Percentiles rank a stretch among this genome's conserved stretches.
Conservation (phyloP, 1,284 basidiomycete species). For the Malassezia obtusa region DNA sequence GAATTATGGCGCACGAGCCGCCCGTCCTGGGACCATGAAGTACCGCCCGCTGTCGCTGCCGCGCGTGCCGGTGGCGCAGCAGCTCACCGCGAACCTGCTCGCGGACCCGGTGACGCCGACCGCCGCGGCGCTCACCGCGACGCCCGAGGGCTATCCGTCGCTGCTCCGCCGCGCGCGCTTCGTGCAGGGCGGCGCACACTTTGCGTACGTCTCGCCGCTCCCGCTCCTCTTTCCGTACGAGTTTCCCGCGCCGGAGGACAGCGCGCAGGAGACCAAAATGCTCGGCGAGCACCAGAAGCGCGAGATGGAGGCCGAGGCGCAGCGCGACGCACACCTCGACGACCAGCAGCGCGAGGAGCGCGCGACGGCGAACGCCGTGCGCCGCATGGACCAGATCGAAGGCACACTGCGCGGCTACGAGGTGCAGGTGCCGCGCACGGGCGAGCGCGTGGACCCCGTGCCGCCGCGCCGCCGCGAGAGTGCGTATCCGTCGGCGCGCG, state of each 20-base stretch:
- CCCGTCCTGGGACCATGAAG: not conserved
- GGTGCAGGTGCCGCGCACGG: slow-evolving; percentile 18
- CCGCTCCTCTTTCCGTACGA: slow-evolving; percentile 76
- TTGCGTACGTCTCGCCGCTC: slow-evolving; percentile 71
- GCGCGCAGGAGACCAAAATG: slow-evolving; percentile 13
- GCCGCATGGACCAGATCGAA: slow-evolving; percentile 37
- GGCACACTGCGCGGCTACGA: slow-evolving; percentile 30
- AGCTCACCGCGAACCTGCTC: slow-evolving; percentile 62
- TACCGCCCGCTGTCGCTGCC: slow-evolving; percentile 52
- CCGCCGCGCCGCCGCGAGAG: slow-evolving; percentile 12
- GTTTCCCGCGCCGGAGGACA: slow-evolving; percentile 51
- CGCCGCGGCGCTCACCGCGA: slow-evolving; percentile 54
- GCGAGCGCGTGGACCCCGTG: not conserved
- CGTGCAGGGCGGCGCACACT: slow-evolving; percentile 60
- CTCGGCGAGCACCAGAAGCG: slow-evolving; percentile 21
- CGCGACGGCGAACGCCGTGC: slow-evolving; percentile 18
- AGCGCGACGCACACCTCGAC: slow-evolving; percentile 16
- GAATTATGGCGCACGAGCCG: not conserved
- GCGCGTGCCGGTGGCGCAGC: slow-evolving; percentile 56
- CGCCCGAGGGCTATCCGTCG: slow-evolving; percentile 30
- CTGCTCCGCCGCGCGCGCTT: slow-evolving; percentile 61
- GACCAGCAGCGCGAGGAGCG: slow-evolving; percentile 20
- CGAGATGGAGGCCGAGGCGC: slow-evolving; percentile 14
- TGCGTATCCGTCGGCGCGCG: slow-evolving; percentile 33
- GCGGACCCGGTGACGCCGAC: slow-evolving; percentile 58